Evolutionary conservation across 495 filamentous ascomycete genomes (phyloP), one percentile per base, ranked within the genome.

Genomic region (Monascus purpureus): DNA sequence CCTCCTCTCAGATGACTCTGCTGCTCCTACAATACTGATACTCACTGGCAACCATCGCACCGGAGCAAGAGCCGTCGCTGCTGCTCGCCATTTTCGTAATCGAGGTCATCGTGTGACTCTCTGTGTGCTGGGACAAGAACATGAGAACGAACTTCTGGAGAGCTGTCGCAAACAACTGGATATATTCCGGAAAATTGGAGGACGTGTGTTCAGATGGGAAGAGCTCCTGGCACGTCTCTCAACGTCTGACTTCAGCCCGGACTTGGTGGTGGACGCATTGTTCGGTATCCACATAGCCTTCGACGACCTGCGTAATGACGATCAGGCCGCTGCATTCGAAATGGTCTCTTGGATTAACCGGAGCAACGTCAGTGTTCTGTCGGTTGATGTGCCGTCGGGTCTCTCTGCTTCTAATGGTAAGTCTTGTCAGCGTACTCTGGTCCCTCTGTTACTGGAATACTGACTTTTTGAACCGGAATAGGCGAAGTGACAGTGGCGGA

Each of bases 311-410:
- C 63, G 79, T 13, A 80, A 72, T 7, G 79, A 82, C 25, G 83
- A 93, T 39, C 83, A 87, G 49, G 80, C 75, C 0, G 75, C 74
- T 2, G 82, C 81, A 2, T 85, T 80, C 41, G 78, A 85, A 39
- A 67, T 92, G 35, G 83, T 92, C 38, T 72, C 77, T 24, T 93
- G 84, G 81, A 75, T 82, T 4, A 95, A 94, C 44, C 69, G 80
- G 29, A 78, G 72, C 52, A 80, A 82, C 40, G 72, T 80, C 2
- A 69, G 68, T 14, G 75, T 88, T 1, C 52, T 97, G 18, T 78
- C 85, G 1, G 72, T 97, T 17, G 86, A 93, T 48, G 71, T 90
- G 8, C 90, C 90, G 0, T 83, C 76, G 1, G 90, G 90, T 11
- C 70, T 95, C 24, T 80, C 86, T 39, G 83, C 82, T 14, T 68